Evolutionary conservation across 192 early-diverging fungal genomes (phyloP).

Genomic region (Linnemannia zychae): DNA sequence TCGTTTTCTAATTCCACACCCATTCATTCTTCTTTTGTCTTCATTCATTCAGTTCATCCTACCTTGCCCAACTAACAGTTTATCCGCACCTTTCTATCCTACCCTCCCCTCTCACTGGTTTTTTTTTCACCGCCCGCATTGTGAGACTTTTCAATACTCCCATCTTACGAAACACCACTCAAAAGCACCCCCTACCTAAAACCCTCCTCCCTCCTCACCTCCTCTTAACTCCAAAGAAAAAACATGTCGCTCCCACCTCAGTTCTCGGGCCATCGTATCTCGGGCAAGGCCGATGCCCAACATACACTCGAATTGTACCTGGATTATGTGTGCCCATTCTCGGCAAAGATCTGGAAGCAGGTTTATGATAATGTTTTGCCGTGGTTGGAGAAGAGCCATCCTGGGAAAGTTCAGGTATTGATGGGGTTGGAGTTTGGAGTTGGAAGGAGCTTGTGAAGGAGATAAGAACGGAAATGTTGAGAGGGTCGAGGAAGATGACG

Average conservation of each 20-base stretch:
- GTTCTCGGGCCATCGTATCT: conserved; percentile 56
- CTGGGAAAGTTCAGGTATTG: conserved; percentile 61
- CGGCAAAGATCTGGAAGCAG: conserved; percentile 58
- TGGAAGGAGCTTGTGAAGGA: background rate
- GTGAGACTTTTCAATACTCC: background rate
- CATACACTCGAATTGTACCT: conserved; percentile 66
- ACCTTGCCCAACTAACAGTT: background rate
- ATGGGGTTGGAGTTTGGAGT: background rate
- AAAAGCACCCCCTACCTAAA: background rate
- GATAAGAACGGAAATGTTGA: too few species aligned
- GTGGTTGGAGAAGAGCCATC: conserved; percentile 55
- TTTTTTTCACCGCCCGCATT: background rate
- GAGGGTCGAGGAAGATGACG: too few species aligned
- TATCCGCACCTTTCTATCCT: background rate
- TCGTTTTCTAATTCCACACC: background rate
- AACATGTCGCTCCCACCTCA: conserved; percentile 20
- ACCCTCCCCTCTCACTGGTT: background rate
- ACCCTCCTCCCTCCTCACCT: background rate
- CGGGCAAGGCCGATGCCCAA: conserved; percentile 53
- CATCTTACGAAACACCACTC: background rate
- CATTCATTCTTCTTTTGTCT: background rate
- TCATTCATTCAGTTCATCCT: background rate
- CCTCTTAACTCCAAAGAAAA: background rate
- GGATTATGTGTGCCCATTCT: conserved; percentile 78
- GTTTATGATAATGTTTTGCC: conserved; percentile 67